Conservation (phyloP, 2,329 filamentous ascomycete species). For the Helicocarpus griseus region DNA sequence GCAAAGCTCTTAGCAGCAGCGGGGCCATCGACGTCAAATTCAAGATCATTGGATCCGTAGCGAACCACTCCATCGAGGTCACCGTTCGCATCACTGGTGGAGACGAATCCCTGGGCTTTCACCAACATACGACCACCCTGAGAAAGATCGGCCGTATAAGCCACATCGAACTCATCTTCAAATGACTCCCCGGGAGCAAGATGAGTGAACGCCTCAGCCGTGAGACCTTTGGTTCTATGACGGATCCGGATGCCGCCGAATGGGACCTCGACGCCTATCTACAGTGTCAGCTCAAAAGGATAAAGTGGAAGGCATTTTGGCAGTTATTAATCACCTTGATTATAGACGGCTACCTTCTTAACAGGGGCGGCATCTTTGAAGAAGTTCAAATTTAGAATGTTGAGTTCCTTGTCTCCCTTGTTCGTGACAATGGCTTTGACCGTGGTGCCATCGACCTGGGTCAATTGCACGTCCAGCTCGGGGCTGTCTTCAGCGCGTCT, state of each 20-base stretch:
- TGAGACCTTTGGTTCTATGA: conserved; percentile 20
- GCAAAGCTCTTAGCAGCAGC: conserved; percentile 43
- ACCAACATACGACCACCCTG: conserved; percentile 48
- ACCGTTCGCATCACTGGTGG: conserved; percentile 43
- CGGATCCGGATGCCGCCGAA: conserved; percentile 25
- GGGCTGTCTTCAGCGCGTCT: conserved; percentile 14
- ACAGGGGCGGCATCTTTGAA: conserved; percentile 26
- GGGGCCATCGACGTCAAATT: conserved; percentile 47
- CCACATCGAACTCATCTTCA: conserved; percentile 27
- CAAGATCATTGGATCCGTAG: conserved; percentile 51
- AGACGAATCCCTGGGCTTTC: conserved; percentile 46
- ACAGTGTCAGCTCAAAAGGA: conserved; percentile 5
- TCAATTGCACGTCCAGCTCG: conserved; percentile 24
- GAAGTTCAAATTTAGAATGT: conserved; percentile 28
- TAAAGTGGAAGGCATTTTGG: not conserved
- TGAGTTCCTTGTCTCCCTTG: conserved; percentile 22
- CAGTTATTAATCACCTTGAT: conserved; percentile 18
- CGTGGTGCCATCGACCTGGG: conserved; percentile 21
- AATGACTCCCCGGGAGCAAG: conserved; percentile 21
- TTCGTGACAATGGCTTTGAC: conserved; percentile 30
- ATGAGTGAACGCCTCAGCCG: conserved; percentile 20
- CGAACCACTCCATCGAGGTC: conserved; percentile 47
- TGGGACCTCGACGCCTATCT: conserved; percentile 19
- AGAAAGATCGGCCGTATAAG: conserved; percentile 31
- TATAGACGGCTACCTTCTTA: conserved; percentile 26